Evolutionary conservation across 208 protist species (phyloP).

Genomic region (Porcisia hertigi): DNA sequence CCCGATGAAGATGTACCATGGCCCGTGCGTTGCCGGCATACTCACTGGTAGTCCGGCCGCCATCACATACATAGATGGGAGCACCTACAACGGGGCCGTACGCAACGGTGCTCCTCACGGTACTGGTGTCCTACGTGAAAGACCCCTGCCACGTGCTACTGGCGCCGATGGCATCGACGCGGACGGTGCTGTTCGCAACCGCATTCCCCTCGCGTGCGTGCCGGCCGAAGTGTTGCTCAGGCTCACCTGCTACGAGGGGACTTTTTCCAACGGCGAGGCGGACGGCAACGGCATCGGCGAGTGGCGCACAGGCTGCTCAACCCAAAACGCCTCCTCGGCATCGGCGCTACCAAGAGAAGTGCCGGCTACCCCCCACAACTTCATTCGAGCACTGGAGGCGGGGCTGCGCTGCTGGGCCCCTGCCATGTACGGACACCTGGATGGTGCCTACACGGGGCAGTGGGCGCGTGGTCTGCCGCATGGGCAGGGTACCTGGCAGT

Average conservation of each 20-base stretch:
- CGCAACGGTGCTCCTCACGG: conserved; percentile 56
- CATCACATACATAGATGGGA: conserved; percentile 59
- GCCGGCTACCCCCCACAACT: conserved; percentile 15
- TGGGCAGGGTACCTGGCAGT: conserved; percentile 64
- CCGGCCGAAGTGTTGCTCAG: conserved; percentile 14
- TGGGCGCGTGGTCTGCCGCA: conserved; percentile 67
- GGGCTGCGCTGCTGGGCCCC: conserved; percentile 23
- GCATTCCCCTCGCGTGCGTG: conserved; percentile 16
- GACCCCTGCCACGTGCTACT: conserved; percentile 4
- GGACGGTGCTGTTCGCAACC: conserved; percentile 3
- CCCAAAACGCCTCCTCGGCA: not conserved
- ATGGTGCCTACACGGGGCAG: conserved; percentile 65
- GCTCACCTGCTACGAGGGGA: conserved; percentile 71
- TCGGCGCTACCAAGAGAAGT: not conserved
- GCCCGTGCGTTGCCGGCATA: conserved; percentile 61
- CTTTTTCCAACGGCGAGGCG: conserved; percentile 62
- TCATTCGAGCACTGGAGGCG: conserved; percentile 1
- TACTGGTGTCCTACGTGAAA: conserved; percentile 56
- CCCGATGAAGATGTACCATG: conserved; percentile 47
- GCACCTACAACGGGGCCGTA: conserved; percentile 62
- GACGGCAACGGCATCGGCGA: conserved; percentile 65
- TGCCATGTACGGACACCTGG: conserved; percentile 32
- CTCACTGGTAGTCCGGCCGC: conserved; percentile 53
- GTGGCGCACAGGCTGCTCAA: conserved; percentile 31
- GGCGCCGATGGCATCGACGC: conserved; percentile 22